Percentiles rank a stretch among this genome's conserved stretches.
phyloP scores from a whole-genome alignment of 768 basidiomycete species.

The Rhodotorula toruloides region DNA sequence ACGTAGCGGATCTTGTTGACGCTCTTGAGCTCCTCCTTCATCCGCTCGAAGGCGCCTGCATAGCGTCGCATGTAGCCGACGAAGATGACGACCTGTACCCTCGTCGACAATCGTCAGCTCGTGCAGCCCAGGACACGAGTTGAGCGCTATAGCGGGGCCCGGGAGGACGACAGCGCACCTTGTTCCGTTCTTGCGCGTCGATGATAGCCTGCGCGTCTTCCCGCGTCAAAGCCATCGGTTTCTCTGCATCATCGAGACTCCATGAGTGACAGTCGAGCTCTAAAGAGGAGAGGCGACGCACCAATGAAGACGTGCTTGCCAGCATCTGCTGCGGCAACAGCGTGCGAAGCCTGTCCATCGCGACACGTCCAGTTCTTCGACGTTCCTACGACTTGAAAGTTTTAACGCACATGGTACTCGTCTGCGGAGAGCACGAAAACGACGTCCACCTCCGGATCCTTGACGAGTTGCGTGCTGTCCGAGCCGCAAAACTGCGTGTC shows the following conservation, averaged over 20 bases:
- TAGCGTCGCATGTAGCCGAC: constrained; percentile 46
- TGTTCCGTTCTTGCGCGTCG: constrained; percentile 37
- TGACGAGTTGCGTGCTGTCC: constrained; percentile 16
- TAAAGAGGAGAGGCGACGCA: too few relatives aligned
- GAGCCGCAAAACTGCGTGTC: background rate
- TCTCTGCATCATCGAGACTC: too few relatives aligned
- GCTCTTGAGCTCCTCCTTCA: constrained; percentile 41
- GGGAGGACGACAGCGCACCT: background rate
- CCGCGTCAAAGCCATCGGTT: constrained; percentile 43
- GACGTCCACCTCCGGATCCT: constrained; percentile 21
- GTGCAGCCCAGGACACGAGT: too few relatives aligned
- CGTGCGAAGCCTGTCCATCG: too few relatives aligned
- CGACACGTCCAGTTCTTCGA: too few relatives aligned
- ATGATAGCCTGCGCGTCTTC: constrained; percentile 41
- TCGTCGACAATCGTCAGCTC: background rate
- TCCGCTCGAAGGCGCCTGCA: constrained; percentile 40
- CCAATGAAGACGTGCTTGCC: constrained; percentile 44
- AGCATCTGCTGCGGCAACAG: constrained; percentile 15
- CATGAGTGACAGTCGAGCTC: too few relatives aligned
- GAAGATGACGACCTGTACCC: constrained; percentile 29
- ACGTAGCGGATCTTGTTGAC: constrained; percentile 41
- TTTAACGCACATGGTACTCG: constrained; percentile 31
- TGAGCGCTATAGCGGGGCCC: background rate
- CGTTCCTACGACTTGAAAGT: too few relatives aligned
- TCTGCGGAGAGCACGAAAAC: constrained; percentile 34